Base-by-base conservation (phyloP, 2,329 filamentous ascomycete genomes). In the Sclerotinia borealis region DNA sequence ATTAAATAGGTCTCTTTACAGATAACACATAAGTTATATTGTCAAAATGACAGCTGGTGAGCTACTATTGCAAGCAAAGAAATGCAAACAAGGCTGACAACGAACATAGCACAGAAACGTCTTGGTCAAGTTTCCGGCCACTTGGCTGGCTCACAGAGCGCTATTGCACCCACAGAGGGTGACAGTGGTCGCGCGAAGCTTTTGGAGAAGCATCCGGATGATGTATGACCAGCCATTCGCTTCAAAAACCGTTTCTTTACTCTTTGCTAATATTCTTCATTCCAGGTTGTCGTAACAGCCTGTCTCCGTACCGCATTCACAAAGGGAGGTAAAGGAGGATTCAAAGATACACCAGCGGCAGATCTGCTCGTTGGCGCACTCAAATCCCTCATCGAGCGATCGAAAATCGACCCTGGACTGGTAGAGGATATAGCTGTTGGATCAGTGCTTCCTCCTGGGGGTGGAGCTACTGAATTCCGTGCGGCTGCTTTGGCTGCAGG, bases 381-480 rank as follows among this genome's bases (percentile, higher is more conserved):
- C 78, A 89, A 87, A 78, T 87, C 87, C 65, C 80, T 98, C 68
- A 83, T 98, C 74, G 82, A 90, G 63, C 90, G 92, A 72, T 97
- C 93, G 69, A 87, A 87, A 69, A 96, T 98, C 78, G 90, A 97
- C 78, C 93, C 95, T 27, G 80, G 80, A 43, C 83, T 95, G 41
- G 92, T 99, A 55, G 91, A 98, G 77, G 95, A 99, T 75, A 89
- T 99, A 69, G 89, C 89, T 59, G 93, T 98, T 64, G 95, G 95
- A 69, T 89, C 88, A 63, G 95, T 99, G 36, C 87, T 99, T 55
- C 87, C 93, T 22, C 93, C 93, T 39, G 95, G 95, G 66, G 95
- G 92, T 70, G 95, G 93, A 70, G 95, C 95, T 27, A 98, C 95
- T 52, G 95, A 98, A 80, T 97, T 96, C 87, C 89, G 95, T 69